These are phyloP conservation scores for Vaccinium macrocarpon DNA, from an alignment of 148 eudicot species.

Conservation along the genomic window DNA sequence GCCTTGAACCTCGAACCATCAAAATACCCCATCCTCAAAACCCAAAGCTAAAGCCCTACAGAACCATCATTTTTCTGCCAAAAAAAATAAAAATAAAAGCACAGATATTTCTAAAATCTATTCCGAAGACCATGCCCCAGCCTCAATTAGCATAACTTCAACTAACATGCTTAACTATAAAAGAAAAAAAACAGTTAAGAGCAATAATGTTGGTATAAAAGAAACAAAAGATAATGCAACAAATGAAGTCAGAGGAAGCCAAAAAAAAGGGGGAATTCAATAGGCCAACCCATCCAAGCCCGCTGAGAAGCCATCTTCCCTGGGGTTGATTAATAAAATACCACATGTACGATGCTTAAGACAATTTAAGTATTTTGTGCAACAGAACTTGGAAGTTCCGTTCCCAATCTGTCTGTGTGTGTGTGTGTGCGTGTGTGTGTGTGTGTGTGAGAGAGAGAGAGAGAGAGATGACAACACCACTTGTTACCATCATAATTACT, in stretches of 20 bases:
- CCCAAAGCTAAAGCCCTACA: neutral
- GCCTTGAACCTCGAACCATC: neutral
- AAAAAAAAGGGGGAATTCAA: no score
- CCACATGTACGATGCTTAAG: neutral
- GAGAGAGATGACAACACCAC: no score
- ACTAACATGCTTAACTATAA: neutral
- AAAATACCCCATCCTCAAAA: neutral
- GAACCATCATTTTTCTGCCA: neutral
- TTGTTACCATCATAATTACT: no score
- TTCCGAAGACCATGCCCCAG: no score
- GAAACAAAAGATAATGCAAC: neutral
- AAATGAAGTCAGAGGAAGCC: no score
- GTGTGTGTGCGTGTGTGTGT: no score
- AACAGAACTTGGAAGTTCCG: neutral
- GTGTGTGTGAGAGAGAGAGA: neutral
- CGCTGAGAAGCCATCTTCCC: conserved; percentile 4
- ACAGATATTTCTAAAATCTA: no score
- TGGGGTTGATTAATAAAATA: neutral
- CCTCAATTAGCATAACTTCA: no score
- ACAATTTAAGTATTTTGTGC: neutral
- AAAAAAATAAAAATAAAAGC: no score
- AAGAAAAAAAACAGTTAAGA: neutral
- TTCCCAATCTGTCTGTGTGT: no score
- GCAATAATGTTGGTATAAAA: no score
- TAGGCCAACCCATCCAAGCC: no score